Conservation (phyloP, 2,329 filamentous ascomycete species). For the Dendryphion nanum region DNA sequence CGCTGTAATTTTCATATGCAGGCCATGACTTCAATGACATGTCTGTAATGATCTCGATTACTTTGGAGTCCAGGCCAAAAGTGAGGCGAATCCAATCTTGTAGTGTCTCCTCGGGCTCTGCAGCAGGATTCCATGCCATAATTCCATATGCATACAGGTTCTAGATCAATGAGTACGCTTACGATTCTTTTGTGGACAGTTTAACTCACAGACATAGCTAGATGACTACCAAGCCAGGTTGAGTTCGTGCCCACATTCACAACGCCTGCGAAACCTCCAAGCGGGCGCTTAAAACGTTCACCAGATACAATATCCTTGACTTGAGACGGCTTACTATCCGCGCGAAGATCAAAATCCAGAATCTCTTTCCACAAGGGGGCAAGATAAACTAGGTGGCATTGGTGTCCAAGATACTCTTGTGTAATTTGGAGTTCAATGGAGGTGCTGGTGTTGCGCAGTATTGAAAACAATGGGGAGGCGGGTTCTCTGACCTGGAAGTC, state of each 20-base stretch:
- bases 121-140: slow-evolving; percentile 62
- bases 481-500: slow-evolving; percentile 73
- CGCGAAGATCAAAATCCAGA: slow-evolving; percentile 65
- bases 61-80: slow-evolving; percentile 55
- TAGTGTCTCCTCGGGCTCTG: slow-evolving; percentile 51
- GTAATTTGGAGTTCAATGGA: slow-evolving; percentile 66
- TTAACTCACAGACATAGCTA: slow-evolving; percentile 54
- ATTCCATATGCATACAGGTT: slow-evolving; percentile 68
- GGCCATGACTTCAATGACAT: slow-evolving; percentile 70
- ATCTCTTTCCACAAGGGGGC: slow-evolving; percentile 68
- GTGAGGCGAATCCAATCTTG: slow-evolving; percentile 68
- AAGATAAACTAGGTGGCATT: slow-evolving; percentile 67
- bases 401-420: slow-evolving; percentile 71
- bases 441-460: slow-evolving; percentile 46
- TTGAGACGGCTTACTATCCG: slow-evolving; percentile 55
- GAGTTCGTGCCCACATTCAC: slow-evolving; percentile 65
- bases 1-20: slow-evolving; percentile 68
- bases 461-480: slow-evolving; percentile 62
- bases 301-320: slow-evolving; percentile 63
- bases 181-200: background rate
- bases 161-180: slow-evolving; percentile 28
- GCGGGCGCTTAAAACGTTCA: slow-evolving; percentile 55
- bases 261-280: slow-evolving; percentile 65
- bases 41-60: slow-evolving; percentile 59
- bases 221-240: slow-evolving; percentile 68